Percentiles rank a stretch among this genome's conserved stretches.
phyloP scores from a whole-genome alignment of 805 yeast genomes.

The Lachancea sp. region DNA sequence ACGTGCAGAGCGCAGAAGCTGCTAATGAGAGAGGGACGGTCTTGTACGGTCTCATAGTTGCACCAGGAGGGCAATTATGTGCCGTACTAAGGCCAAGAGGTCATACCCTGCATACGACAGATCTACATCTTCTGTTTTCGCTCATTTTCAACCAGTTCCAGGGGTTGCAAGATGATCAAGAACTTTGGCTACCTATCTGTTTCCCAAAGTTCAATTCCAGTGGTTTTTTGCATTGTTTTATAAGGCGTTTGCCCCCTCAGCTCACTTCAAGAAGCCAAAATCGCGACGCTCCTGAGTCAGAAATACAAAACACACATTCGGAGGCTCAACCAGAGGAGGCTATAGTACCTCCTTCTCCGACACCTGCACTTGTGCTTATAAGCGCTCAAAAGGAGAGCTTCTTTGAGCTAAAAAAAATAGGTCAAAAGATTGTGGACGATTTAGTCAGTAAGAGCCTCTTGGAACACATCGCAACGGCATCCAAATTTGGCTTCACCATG shows the following conservation, averaged over 20 bases:
- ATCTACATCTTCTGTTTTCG: slow-evolving; percentile 65
- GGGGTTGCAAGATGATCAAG: slow-evolving; percentile 42
- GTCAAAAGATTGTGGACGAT: slow-evolving; percentile 36
- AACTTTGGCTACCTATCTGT: slow-evolving; percentile 91
- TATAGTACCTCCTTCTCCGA: background rate
- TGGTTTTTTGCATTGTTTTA: slow-evolving; percentile 82
- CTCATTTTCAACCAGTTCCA: slow-evolving; percentile 49
- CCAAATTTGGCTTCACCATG: slow-evolving; percentile 35
- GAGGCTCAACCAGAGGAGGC: background rate
- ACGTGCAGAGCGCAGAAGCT: slow-evolving; percentile 20
- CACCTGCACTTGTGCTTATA: slow-evolving; percentile 38
- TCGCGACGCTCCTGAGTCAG: background rate
- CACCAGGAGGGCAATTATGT: slow-evolving; percentile 55
- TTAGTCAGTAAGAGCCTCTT: slow-evolving; percentile 35
- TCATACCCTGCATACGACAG: slow-evolving; percentile 77
- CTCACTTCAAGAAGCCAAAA: background rate
- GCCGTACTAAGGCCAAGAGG: slow-evolving; percentile 68
- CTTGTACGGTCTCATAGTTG: slow-evolving; percentile 69
- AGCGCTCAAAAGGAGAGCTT: slow-evolving; percentile 67
- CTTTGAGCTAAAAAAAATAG: slow-evolving; percentile 60
- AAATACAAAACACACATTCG: background rate
- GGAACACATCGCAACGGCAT: slow-evolving; percentile 34
- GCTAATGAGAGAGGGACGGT: slow-evolving; percentile 42
- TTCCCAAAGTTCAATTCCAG: slow-evolving; percentile 82
- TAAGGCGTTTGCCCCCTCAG: slow-evolving; percentile 45